Conservation (phyloP, 2,329 filamentous ascomycete species). For the Fusarium burgessii region DNA sequence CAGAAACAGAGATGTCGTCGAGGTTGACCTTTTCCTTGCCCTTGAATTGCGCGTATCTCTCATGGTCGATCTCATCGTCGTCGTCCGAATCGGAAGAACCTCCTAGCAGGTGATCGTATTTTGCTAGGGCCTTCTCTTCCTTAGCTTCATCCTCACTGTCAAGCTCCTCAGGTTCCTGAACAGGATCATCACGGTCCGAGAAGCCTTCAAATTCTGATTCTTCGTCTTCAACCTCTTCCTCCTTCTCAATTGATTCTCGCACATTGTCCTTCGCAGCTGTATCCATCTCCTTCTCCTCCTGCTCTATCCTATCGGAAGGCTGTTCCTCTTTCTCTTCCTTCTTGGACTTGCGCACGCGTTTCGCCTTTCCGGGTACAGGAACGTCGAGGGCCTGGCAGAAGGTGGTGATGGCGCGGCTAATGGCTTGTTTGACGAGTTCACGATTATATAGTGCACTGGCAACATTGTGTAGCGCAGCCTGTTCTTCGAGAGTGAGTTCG, state of each 20-base stretch:
- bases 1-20: slow-evolving; percentile 56
- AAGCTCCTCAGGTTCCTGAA: slow-evolving; percentile 27
- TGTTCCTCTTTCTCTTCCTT: slow-evolving; percentile 50
- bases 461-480: slow-evolving; percentile 66
- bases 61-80: slow-evolving; percentile 55
- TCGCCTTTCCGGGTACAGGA: slow-evolving; percentile 57
- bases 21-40: slow-evolving; percentile 54
- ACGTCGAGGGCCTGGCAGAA: slow-evolving; percentile 64
- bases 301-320: slow-evolving; percentile 40
- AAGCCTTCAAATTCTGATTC: slow-evolving; percentile 56
- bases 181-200: slow-evolving; percentile 42
- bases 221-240: slow-evolving; percentile 45
- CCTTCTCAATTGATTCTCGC: slow-evolving; percentile 36
- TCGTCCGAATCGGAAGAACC: slow-evolving; percentile 56
- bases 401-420: slow-evolving; percentile 61
- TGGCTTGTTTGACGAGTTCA: slow-evolving; percentile 61
- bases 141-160: slow-evolving; percentile 46
- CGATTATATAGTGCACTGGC: slow-evolving; percentile 69
- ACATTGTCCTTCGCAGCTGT: slow-evolving; percentile 37
- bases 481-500: slow-evolving; percentile 64
- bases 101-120: slow-evolving; percentile 61
- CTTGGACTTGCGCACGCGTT: slow-evolving; percentile 50
- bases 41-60: slow-evolving; percentile 48
- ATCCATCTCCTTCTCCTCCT: slow-evolving; percentile 23
- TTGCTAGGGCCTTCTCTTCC: slow-evolving; percentile 53